Base-by-base conservation (phyloP, 116 monocot genomes). In the Phalaenopsis hybrid region DNA sequence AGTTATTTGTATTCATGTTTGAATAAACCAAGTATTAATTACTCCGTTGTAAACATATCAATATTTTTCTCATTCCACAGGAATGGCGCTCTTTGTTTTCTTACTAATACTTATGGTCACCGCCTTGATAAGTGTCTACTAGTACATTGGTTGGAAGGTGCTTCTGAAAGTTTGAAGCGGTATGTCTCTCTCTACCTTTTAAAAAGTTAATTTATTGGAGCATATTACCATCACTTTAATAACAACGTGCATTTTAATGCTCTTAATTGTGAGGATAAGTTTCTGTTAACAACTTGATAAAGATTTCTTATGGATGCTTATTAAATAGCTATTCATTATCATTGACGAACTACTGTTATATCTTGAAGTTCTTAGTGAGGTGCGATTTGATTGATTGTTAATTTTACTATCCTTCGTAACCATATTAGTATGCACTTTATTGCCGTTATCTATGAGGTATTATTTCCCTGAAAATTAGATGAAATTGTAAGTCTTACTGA, bases 151-250 rank as follows among this genome's bases (percentile, higher is more conserved):
- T 89, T 96, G 85, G 87, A 92, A 74, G 89, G 85, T 11, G 81
- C 86, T 80, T 87, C 77, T 86, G 74, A 88, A 85, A 89, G 84
- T 88, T 88, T 96, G 78, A 84, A 85, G 68, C 92, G 92, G 96
- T 96, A 81, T 43, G 48, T 78, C 76, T 77, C 15, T 77, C 50
- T 77, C 23, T 51, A n/a, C 1, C 75, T 18, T 75, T 75, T 13
- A 44, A 75, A 8, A 21, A 51, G 4, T 72, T 72, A 37, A 31
- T 72, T 72, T 37, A 72, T 72, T 72, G 13, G 72, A 31, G 72
- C 37, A 72, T 72, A 15, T 25, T n/a, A 6, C 4, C 37, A 37
- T 31, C 13, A 72, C 37, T 72, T 37, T 37, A 34, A 15, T 72
- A 4, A 72, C 34, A 72, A 70, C 28, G 13, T 72, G 63, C 25